A percentile compares a stretch with the other conserved stretches of the same genome.
These are phyloP conservation scores for Amaranthus cruentus DNA, from an alignment of 148 eudicot genomes.

Conservation along the genomic window DNA sequence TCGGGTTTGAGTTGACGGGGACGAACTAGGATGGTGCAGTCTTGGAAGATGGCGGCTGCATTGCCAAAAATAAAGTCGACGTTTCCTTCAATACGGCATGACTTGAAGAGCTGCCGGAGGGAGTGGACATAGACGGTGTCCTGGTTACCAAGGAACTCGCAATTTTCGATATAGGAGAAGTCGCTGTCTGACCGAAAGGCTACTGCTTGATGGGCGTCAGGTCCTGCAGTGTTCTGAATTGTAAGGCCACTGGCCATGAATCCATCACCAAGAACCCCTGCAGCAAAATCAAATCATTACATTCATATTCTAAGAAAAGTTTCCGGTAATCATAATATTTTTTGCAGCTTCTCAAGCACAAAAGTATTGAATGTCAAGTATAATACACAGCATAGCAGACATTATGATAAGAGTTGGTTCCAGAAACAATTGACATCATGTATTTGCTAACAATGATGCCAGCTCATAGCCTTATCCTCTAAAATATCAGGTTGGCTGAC, in stretches of 20 bases:
- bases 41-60: slow-evolving; percentile 36
- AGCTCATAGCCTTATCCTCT: too few species aligned
- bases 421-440: not conserved
- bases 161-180: slow-evolving; percentile 29
- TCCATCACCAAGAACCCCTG: slow-evolving; percentile 35
- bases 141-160: slow-evolving; percentile 34
- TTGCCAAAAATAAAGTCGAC: slow-evolving; percentile 40
- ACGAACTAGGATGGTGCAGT: slow-evolving; percentile 31
- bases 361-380: not conserved
- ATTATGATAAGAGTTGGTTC: not conserved
- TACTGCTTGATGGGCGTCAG: slow-evolving; percentile 36
- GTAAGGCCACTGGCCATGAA: slow-evolving; percentile 34
- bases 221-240: slow-evolving; percentile 38
- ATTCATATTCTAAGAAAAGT: not conserved
- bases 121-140: slow-evolving; percentile 36
- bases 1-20: slow-evolving; percentile 29
- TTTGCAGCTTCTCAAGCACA: slow-evolving; percentile 9
- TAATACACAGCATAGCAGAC: not conserved
- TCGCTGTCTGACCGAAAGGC: slow-evolving; percentile 36
- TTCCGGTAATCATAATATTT: not conserved
- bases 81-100: slow-evolving; percentile 31
- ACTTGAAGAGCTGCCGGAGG: slow-evolving; percentile 29
- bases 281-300: not conserved
- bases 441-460: not conserved
- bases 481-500: too few species aligned